Conservation (phyloP, 164 flowering plant genomes). For the Kalanchoe fedtschenkoi region DNA sequence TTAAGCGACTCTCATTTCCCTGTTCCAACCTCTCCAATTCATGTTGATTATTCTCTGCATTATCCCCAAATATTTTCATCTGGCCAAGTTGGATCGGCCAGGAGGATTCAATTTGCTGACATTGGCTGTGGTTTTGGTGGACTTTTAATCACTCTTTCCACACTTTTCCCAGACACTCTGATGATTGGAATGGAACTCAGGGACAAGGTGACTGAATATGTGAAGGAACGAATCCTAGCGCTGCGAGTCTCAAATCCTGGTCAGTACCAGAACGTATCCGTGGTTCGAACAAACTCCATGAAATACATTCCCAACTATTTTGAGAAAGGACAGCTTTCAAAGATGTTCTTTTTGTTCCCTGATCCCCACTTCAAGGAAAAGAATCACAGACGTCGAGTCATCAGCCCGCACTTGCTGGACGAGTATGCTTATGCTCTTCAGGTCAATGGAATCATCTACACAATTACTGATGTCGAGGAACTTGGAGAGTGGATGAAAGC, state of each 20-base stretch:
- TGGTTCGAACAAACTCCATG: conserved; percentile 89
- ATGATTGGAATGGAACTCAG: conserved; percentile 99
- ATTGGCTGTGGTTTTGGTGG: conserved; percentile 98
- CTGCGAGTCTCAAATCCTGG: conserved; percentile 57
- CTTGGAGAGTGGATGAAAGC: conserved; percentile 84
- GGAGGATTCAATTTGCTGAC: conserved; percentile 68
- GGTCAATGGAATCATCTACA: conserved; percentile 80
- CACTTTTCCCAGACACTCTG: conserved; percentile 66
- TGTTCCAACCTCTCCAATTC: conserved; percentile 55
- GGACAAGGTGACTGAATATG: conserved; percentile 89
- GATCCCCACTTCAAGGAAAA: conserved; percentile 99
- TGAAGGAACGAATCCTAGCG: conserved; percentile 70
- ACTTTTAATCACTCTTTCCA: conserved; percentile 60
- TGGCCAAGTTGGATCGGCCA: conserved; percentile 13
- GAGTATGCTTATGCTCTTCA: conserved; percentile 78
- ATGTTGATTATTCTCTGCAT: conserved; percentile 57
- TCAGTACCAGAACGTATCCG: conserved; percentile 71
- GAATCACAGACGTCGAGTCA: conserved; percentile 81
- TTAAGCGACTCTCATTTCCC: conserved; percentile 94
- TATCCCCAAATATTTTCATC: conserved; percentile 50
- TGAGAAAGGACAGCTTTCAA: conserved; percentile 66
- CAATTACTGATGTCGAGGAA: conserved; percentile 89
- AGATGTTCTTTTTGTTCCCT: conserved; percentile 92
- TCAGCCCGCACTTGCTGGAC: conserved; percentile 67
- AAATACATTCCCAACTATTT: conserved; percentile 87